These are phyloP conservation scores for Leonotis leonurus DNA, from an alignment of 257 asterid genomes.

Conservation along the genomic window DNA sequence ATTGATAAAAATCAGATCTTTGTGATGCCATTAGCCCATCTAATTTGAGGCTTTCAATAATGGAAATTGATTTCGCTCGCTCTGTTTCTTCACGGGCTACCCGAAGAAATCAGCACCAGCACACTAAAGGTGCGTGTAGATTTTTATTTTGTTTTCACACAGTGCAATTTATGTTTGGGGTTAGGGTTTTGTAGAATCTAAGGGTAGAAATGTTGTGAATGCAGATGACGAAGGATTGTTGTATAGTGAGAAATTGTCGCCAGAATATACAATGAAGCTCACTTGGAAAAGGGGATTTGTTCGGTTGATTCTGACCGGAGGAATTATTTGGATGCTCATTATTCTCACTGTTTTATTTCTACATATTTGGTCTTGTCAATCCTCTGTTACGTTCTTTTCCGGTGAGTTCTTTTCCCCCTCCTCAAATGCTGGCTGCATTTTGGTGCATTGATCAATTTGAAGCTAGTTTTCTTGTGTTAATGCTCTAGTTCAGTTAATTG, in stretches of 20 bases:
- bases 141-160: neutral
- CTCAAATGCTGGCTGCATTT: no score
- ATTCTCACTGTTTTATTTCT: conserved; percentile 45
- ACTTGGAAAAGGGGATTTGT: conserved; percentile 57
- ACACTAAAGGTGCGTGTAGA: conserved; percentile 24
- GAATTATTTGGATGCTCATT: conserved; percentile 52
- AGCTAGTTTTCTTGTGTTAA: neutral
- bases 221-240: conserved; percentile 33
- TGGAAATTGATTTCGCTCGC: conserved; percentile 40
- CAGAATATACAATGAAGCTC: conserved; percentile 33
- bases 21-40: conserved; percentile 8
- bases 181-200: conserved; percentile 1
- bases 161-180: neutral
- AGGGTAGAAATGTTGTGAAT: neutral
- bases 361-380: conserved; percentile 63
- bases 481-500: neutral
- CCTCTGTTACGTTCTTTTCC: conserved; percentile 43
- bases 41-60: conserved; percentile 8
- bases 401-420: no score
- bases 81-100: conserved; percentile 44
- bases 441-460: no score
- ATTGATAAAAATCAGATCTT: conserved; percentile 22
- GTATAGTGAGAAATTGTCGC: conserved; percentile 38
- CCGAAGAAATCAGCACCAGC: conserved; percentile 42
- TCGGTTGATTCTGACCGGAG: conserved; percentile 47